Conservation (phyloP, 371 early-diverging fungal genomes). For the Mortierella sp. region DNA sequence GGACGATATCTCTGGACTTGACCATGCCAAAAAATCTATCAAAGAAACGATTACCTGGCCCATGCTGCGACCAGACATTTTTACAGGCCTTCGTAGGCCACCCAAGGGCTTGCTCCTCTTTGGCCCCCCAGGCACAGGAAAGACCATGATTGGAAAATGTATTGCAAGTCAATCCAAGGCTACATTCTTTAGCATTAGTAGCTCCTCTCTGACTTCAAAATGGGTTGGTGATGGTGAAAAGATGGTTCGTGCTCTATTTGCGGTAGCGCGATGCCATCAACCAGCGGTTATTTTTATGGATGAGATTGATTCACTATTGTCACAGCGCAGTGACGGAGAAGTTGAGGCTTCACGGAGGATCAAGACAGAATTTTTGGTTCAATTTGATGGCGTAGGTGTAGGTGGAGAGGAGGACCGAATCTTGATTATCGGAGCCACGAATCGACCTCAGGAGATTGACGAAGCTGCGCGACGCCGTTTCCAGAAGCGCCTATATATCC, state of each 20-base stretch:
- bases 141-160: conserved; percentile 94
- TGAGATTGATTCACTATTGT: conserved; percentile 93
- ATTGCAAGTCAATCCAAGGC: conserved; percentile 90
- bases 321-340: conserved; percentile 92
- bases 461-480: conserved; percentile 84
- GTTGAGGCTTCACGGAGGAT: conserved; percentile 90
- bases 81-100: conserved; percentile 87
- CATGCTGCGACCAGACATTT: conserved; percentile 89
- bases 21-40: conserved; percentile 88
- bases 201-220: conserved; percentile 93
- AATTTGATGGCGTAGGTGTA: conserved; percentile 88
- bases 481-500: conserved; percentile 82
- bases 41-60: conserved; percentile 90
- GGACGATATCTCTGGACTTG: conserved; percentile 95
- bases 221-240: conserved; percentile 98
- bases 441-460: conserved; percentile 90
- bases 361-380: conserved; percentile 87
- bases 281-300: conserved; percentile 94
- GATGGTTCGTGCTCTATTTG: conserved; percentile 94
- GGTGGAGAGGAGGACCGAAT: conserved; percentile 80
- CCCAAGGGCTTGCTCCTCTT: conserved; percentile 90
- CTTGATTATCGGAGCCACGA: conserved; percentile 80
- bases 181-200: conserved; percentile 92
- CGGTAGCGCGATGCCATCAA: conserved; percentile 88
- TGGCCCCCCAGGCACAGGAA: conserved; percentile 89